phyloP scores from a whole-genome alignment of 2,329 filamentous ascomycete genomes.

The Penicillium sp. region DNA sequence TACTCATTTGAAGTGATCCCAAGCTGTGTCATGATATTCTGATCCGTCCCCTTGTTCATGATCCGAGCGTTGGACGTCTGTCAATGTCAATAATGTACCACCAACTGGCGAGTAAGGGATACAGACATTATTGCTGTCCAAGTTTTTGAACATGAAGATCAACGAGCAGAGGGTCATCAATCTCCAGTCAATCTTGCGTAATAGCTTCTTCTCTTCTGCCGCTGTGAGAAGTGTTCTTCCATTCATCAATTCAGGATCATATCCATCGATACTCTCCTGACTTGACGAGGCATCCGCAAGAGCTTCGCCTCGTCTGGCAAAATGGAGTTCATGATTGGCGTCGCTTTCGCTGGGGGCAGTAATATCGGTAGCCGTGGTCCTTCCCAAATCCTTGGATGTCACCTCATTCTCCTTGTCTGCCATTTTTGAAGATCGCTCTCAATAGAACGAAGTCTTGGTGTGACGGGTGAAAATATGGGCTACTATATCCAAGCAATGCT shows the following conservation, averaged over 20 bases:
- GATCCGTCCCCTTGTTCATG: conserved; percentile 37
- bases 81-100: conserved; percentile 4
- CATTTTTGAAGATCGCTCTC: background rate
- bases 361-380: conserved; percentile 4
- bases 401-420: background rate
- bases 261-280: conserved; percentile 26
- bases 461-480: background rate
- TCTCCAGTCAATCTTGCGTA: conserved; percentile 47
- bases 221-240: conserved; percentile 36
- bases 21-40: conserved; percentile 30
- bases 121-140: conserved; percentile 34
- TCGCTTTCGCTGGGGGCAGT: background rate
- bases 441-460: background rate
- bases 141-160: conserved; percentile 32
- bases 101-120: background rate
- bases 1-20: conserved; percentile 33
- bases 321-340: conserved; percentile 17
- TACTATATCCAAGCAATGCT: background rate
- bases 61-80: conserved; percentile 37
- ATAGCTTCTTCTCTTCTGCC: conserved; percentile 48
- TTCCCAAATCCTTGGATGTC: background rate
- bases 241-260: conserved; percentile 34
- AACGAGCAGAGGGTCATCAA: conserved; percentile 44
- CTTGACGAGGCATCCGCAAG: conserved; percentile 10
- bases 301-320: conserved; percentile 19